Evolutionary conservation across 495 filamentous ascomycete genomes (phyloP), one percentile per base, ranked within the genome.

Genomic region (Penicillium crystallinum): DNA sequence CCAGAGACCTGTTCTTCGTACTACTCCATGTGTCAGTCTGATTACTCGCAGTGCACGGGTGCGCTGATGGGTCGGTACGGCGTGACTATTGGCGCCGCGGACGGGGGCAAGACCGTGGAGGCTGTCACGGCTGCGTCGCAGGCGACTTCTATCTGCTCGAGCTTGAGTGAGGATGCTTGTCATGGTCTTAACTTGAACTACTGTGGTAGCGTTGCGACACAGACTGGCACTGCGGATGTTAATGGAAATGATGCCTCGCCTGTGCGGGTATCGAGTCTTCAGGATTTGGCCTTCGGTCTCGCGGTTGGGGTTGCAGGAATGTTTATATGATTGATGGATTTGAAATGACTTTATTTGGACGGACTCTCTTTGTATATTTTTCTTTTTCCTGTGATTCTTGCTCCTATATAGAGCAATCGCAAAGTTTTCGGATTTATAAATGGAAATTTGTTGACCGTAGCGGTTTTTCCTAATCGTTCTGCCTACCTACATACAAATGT

Each of bases 101-200:
- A 65, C 4, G 81, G 74, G 37, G 82, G 82, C 19, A 82, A 87
- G 33, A 89, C 85, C 1, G 77, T 87, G 19, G 76, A 77, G 35
- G 86, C 82, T 0, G 76, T 78, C 17, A 69, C 73, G 10, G 72
- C 76, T 14, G 36, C 69, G 6, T 65, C 76, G 6, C 75, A 75
- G 33, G 85, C 85, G 7, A 77, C 75, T 4, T 79, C 80, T 15
- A 81, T 88, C 8, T 91, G 87, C 66, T 79, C 77, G 14, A 86
- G 81, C 54, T 67, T 88, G 50, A 86, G 81, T 44, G 56, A 63
- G 14, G 55, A 75, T 52, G 84, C 82, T 29, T 87, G 84, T 50
- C 80, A 81, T 58, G 79, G 80, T 14, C 53, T 87, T 23, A 74
- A 77, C 41, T 66, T 79, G 33, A 69, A 63, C 3, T 77, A 81